These are phyloP conservation scores for Microthlaspi erraticum DNA, from an alignment of 345 rosid species.

Conservation along the genomic window DNA sequence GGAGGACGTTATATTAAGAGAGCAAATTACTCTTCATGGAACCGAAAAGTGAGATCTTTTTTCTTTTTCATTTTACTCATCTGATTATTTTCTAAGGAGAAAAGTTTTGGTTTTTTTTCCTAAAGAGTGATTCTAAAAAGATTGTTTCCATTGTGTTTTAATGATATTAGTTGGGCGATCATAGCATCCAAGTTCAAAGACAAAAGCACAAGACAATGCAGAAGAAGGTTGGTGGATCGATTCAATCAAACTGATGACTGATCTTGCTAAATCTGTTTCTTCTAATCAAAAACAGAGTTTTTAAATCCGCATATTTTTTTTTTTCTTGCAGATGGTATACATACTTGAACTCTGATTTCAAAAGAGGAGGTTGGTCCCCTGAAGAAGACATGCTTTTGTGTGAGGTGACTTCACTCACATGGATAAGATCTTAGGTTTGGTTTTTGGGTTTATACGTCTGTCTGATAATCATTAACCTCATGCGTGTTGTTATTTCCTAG, in stretches of 20 bases:
- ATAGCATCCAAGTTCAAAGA: slow-evolving; percentile 94
- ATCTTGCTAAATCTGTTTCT: not conserved
- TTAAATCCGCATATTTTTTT: not conserved
- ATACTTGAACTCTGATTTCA: slow-evolving; percentile 93
- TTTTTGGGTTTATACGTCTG: slow-evolving; percentile 1
- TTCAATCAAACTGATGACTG: not conserved
- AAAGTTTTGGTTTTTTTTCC: not conserved
- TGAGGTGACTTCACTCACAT: slow-evolving; percentile 58
- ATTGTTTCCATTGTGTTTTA: slow-evolving; percentile 11
- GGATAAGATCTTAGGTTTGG: slow-evolving; percentile 4
- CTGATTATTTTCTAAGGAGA: not conserved
- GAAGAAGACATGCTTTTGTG: slow-evolving; percentile 93
- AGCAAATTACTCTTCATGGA: slow-evolving; percentile 84
- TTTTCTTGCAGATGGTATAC: slow-evolving; percentile 83
- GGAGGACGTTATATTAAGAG: slow-evolving; percentile 91
- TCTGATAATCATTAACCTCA: slow-evolving; percentile 6
- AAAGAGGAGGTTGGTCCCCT: slow-evolving; percentile 98
- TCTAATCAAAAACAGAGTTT: not conserved
- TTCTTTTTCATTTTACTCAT: slow-evolving; percentile 12
- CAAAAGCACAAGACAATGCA: slow-evolving; percentile 95
- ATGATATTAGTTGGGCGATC: slow-evolving; percentile 75
- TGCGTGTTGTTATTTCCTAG: slow-evolving; percentile 44
- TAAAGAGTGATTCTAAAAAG: slow-evolving; percentile 8
- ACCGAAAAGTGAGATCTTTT: slow-evolving; percentile 72
- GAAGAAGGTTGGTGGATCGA: slow-evolving; percentile 73